Percentiles rank a stretch among this genome's conserved stretches.
Conservation (phyloP, 2,329 filamentous ascomycete genomes). For the Colletotrichum incanum region DNA sequence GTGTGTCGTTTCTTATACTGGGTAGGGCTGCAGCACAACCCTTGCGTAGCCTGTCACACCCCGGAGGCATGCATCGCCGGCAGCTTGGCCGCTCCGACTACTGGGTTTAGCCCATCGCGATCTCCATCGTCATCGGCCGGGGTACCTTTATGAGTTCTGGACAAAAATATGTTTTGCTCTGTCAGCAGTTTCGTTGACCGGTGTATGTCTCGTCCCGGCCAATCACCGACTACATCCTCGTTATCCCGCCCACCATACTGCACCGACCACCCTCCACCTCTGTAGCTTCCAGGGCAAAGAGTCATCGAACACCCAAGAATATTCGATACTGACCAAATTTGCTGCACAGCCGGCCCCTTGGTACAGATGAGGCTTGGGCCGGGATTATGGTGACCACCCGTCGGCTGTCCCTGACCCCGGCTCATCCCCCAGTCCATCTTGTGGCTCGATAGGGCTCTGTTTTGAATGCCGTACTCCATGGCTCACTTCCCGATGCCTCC, state of each 20-base stretch:
- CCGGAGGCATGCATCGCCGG: slow-evolving; percentile 16
- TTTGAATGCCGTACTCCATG: background rate
- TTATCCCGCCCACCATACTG: slow-evolving; percentile 6
- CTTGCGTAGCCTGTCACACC: slow-evolving; percentile 10
- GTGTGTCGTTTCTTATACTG: background rate
- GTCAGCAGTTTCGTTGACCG: slow-evolving; percentile 30
- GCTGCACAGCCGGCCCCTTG: slow-evolving; percentile 20
- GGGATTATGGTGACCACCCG: slow-evolving; percentile 3
- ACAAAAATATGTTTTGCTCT: slow-evolving; percentile 42
- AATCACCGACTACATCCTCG: slow-evolving; percentile 21
- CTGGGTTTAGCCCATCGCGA: slow-evolving; percentile 25
- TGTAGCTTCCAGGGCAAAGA: background rate
- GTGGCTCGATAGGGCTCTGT: slow-evolving; percentile 9
- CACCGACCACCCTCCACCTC: slow-evolving; percentile 3
- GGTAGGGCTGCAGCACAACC: slow-evolving; percentile 36
- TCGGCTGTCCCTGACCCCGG: slow-evolving; percentile 7
- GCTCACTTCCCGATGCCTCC: slow-evolving; percentile 11
- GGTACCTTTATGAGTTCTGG: background rate
- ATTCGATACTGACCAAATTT: slow-evolving; percentile 1
- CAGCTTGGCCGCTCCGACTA: slow-evolving; percentile 7
- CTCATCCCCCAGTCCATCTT: background rate
- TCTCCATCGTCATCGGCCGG: slow-evolving; percentile 28
- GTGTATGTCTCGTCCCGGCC: background rate
- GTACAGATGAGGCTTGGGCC: slow-evolving; percentile 3
- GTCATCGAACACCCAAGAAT: slow-evolving; percentile 6